Percentiles rank a stretch among this genome's conserved stretches.
These are phyloP conservation scores for Pyronema omphalodes DNA, from an alignment of 495 filamentous ascomycete genomes.

Conservation along the genomic window DNA sequence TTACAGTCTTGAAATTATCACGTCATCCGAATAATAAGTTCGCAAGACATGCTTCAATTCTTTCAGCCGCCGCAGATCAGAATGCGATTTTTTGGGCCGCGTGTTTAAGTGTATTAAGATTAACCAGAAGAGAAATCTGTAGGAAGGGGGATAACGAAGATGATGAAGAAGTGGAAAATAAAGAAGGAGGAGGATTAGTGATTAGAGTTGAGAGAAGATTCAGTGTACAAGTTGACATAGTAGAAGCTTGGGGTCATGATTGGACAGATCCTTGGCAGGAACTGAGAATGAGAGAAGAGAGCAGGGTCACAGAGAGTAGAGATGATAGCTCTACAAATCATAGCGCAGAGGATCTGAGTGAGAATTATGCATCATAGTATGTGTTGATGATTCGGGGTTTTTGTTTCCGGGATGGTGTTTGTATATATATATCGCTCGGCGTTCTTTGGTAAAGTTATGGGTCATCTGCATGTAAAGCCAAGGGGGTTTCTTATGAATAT, in stretches of 20 bases:
- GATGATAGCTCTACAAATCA: too few species aligned
- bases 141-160: neutral
- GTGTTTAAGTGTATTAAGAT: neutral
- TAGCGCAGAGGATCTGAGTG: too few species aligned
- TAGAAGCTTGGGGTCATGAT: neutral
- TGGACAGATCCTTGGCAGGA: neutral
- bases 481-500: too few species aligned
- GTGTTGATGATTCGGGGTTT: too few species aligned
- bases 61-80: neutral
- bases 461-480: too few species aligned
- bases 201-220: neutral
- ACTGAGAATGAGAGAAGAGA: neutral
- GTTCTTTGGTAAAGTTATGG: too few species aligned
- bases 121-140: neutral
- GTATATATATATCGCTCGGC: too few species aligned
- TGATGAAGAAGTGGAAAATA: neutral
- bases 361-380: too few species aligned
- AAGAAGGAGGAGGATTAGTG: neutral
- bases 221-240: neutral
- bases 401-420: too few species aligned
- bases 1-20: neutral
- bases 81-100: neutral
- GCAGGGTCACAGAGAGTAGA: neutral
- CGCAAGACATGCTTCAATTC: neutral
- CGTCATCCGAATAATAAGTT: neutral